phyloP scores from a whole-genome alignment of 345 rosid species.

The Populus alba region DNA sequence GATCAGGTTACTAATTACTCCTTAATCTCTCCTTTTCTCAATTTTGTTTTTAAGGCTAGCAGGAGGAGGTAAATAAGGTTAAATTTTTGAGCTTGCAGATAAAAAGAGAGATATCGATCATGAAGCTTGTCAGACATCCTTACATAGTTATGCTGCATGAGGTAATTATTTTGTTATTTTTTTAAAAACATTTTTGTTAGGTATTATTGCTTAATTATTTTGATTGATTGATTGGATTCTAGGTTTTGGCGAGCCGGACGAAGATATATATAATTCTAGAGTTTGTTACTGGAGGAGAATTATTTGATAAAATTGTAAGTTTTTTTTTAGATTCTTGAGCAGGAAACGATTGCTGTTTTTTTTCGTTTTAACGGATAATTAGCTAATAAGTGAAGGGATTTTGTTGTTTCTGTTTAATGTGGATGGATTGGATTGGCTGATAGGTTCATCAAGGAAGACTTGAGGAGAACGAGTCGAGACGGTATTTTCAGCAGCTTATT shows the following conservation, averaged over 20 bases:
- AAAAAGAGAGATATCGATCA: slow-evolving; percentile 83
- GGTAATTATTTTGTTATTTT: slow-evolving; percentile 38
- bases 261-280: slow-evolving; percentile 85
- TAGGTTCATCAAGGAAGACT: slow-evolving; percentile 74
- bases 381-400: neutral
- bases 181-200: neutral
- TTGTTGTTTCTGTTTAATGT: neutral
- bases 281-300: slow-evolving; percentile 90
- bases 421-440: neutral
- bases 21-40: neutral
- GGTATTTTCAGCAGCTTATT: slow-evolving; percentile 87
- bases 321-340: neutral
- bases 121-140: slow-evolving; percentile 91
- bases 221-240: neutral
- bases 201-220: neutral
- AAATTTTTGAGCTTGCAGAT: slow-evolving; percentile 39
- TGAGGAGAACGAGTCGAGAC: slow-evolving; percentile 64
- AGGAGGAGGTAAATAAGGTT: neutral
- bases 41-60: neutral
- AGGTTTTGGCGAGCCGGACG: slow-evolving; percentile 76
- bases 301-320: slow-evolving; percentile 80
- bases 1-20: slow-evolving; percentile 62
- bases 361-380: neutral
- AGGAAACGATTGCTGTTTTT: neutral
- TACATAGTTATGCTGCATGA: slow-evolving; percentile 76